Evolutionary conservation across 1,284 basidiomycete genomes (phyloP).

Genomic region (Nidula niveotomentosa): DNA sequence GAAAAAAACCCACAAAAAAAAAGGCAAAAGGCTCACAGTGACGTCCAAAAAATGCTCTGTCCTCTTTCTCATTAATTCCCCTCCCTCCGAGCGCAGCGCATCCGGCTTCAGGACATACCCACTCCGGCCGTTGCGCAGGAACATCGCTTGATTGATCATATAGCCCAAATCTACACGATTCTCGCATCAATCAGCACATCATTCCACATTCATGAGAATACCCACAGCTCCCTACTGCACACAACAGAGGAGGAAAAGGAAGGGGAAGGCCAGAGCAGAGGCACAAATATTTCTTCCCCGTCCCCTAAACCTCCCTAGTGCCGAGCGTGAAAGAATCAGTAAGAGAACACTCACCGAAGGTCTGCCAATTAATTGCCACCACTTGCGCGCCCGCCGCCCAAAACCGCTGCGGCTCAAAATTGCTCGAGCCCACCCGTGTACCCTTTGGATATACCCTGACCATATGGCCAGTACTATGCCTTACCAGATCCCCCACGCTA

Average conservation of each 20-base stretch:
- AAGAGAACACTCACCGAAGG: constrained; percentile 61
- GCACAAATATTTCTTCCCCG: neutral
- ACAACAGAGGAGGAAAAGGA: neutral
- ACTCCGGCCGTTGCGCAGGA: constrained; percentile 82
- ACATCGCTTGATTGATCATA: constrained; percentile 95
- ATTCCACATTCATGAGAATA: no score
- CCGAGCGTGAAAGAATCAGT: neutral
- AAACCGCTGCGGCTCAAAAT: constrained; percentile 88
- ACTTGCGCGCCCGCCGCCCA: constrained; percentile 92
- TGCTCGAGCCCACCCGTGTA: constrained; percentile 78
- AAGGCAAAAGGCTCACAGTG: constrained; percentile 46
- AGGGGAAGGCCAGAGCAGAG: neutral
- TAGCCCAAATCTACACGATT: constrained; percentile 72
- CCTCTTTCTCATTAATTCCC: constrained; percentile 54
- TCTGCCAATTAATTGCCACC: constrained; percentile 99
- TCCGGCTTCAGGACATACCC: constrained; percentile 94
- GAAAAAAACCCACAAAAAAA: neutral
- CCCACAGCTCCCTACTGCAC: no score
- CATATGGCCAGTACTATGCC: constrained; percentile 89
- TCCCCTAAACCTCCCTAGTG: neutral
- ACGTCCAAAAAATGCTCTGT: constrained; percentile 67
- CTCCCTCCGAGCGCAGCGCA: constrained; percentile 68
- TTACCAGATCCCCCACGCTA: constrained; percentile 72
- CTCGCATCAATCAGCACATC: neutral
- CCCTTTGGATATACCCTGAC: constrained; percentile 91